Conservation (phyloP, 1,139 yeast species). For the Lodderomyces margitis region DNA sequence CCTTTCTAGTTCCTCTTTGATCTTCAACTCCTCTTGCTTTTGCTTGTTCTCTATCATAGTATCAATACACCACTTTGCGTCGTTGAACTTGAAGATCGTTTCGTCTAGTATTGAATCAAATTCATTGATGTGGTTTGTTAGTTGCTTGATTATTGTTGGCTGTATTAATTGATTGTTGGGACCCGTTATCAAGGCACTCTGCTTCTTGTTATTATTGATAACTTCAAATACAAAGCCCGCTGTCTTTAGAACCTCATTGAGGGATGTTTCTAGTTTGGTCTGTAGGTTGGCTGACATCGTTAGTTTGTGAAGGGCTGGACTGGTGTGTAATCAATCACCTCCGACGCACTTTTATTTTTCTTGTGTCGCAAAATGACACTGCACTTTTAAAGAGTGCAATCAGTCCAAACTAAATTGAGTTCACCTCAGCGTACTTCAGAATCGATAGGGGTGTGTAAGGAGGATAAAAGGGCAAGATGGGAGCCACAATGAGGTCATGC, state of each 20-base stretch:
- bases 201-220: slow-evolving; percentile 41
- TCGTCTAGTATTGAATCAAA: slow-evolving; percentile 48
- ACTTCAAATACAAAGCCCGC: slow-evolving; percentile 48
- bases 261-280: slow-evolving; percentile 37
- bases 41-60: slow-evolving; percentile 45
- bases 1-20: slow-evolving; percentile 40
- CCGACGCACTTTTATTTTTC: too few species aligned
- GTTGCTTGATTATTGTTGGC: slow-evolving; percentile 40
- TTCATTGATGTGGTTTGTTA: slow-evolving; percentile 33
- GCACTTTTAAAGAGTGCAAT: too few species aligned
- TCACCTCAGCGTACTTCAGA: too few species aligned
- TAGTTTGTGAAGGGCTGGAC: too few species aligned
- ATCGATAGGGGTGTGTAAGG: too few species aligned
- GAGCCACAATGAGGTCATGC: too few species aligned
- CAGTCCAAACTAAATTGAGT: too few species aligned
- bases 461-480: too few species aligned
- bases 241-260: slow-evolving; percentile 42
- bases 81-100: slow-evolving; percentile 43
- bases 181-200: slow-evolving; percentile 44
- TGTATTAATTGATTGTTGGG: slow-evolving; percentile 44
- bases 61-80: slow-evolving; percentile 47
- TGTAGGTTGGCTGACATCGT: slow-evolving; percentile 37
- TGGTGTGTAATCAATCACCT: neutral
- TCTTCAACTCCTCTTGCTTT: slow-evolving; percentile 40
- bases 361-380: too few species aligned